phyloP scores from a whole-genome alignment of 306 rosid species.

The Trichosanthes cucumerina region DNA sequence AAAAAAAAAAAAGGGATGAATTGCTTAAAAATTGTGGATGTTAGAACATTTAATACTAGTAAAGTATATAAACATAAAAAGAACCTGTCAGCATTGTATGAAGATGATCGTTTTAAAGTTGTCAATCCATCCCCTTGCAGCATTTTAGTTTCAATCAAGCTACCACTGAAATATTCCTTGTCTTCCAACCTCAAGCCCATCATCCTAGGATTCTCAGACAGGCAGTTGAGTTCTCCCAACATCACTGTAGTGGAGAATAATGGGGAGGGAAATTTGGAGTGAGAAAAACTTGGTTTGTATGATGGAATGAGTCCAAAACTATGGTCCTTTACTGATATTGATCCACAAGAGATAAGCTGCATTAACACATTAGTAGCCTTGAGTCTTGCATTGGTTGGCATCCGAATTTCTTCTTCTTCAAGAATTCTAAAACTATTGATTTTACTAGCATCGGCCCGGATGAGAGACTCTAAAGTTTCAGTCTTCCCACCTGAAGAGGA shows the following conservation, averaged over 20 bases:
- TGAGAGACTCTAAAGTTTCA: slow-evolving; percentile 78
- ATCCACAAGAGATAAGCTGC: slow-evolving; percentile 91
- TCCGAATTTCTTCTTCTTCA: slow-evolving; percentile 48
- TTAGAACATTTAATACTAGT: neutral
- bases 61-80: slow-evolving; percentile 13
- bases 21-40: slow-evolving; percentile 7
- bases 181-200: slow-evolving; percentile 61
- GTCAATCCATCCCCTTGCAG: slow-evolving; percentile 37
- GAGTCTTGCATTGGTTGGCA: slow-evolving; percentile 51
- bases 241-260: slow-evolving; percentile 52
- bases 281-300: slow-evolving; percentile 54
- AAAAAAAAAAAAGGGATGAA: neutral
- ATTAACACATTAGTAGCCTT: slow-evolving; percentile 63
- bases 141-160: slow-evolving; percentile 60
- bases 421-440: slow-evolving; percentile 65
- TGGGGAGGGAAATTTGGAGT: slow-evolving; percentile 64
- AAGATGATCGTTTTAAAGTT: slow-evolving; percentile 67
- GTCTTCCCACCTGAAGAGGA: slow-evolving; percentile 69
- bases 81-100: slow-evolving; percentile 77
- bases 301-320: slow-evolving; percentile 71
- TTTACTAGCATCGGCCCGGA: slow-evolving; percentile 79
- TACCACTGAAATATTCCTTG: slow-evolving; percentile 83
- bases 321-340: slow-evolving; percentile 73
- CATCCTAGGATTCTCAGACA: slow-evolving; percentile 53
- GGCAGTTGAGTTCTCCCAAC: slow-evolving; percentile 61